Conservation (phyloP, 202 grass and related monocot genomes). For the Thinopyrum obtusiflorum region DNA sequence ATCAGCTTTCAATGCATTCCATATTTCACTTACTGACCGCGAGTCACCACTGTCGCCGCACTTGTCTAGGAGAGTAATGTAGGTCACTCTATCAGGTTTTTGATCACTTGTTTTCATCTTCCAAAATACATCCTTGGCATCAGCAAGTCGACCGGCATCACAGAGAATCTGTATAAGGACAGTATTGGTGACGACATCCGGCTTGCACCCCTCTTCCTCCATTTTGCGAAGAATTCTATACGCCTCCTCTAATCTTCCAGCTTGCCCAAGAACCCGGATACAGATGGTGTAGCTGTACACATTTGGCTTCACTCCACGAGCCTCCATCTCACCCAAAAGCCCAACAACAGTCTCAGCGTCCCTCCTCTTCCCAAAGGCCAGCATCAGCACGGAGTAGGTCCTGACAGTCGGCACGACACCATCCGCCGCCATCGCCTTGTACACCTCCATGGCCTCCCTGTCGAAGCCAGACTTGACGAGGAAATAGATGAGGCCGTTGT, state of each 20-base stretch:
- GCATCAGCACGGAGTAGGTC: constrained; percentile 83
- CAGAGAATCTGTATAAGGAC: constrained; percentile 85
- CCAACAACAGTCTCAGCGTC: constrained; percentile 55
- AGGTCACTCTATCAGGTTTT: constrained; percentile 84
- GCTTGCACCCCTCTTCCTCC: constrained; percentile 66
- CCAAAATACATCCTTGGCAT: constrained; percentile 83
- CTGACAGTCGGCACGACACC: constrained; percentile 46
- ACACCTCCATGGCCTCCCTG: constrained; percentile 68
- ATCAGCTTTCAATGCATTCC: constrained; percentile 72
- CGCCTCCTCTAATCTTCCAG: constrained; percentile 55
- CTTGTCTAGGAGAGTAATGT: constrained; percentile 83
- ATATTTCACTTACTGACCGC: constrained; percentile 56
- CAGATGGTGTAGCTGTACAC: constrained; percentile 96
- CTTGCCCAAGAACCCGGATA: constrained; percentile 76
- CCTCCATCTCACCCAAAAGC: constrained; percentile 72
- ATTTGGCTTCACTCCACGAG: constrained; percentile 66
- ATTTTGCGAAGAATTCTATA: constrained; percentile 59
- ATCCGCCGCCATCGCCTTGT: constrained; percentile 57
- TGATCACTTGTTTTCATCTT: constrained; percentile 77
- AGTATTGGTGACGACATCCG: constrained; percentile 78
- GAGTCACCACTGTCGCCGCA: constrained; percentile 71
- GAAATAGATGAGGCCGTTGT: constrained; percentile 85
- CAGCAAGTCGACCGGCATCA: constrained; percentile 53
- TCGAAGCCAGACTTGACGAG: constrained; percentile 63
- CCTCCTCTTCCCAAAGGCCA: constrained; percentile 69